Conservation (phyloP, 345 rosid species). For the Syzygium aqueum region DNA sequence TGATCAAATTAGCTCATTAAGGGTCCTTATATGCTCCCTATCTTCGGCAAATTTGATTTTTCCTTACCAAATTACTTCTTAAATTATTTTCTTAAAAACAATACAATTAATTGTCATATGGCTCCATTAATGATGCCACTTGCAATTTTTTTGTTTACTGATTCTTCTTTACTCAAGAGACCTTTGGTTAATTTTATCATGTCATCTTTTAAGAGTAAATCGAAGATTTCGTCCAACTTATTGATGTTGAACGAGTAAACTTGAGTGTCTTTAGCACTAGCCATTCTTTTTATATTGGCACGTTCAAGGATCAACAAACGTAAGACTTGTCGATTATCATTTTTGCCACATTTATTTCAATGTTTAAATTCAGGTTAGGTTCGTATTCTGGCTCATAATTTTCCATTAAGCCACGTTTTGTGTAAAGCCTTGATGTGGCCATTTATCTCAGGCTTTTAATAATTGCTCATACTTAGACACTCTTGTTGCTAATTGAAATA, state of each 20-base stretch:
- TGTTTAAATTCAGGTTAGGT: not conserved
- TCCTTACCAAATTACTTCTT: not conserved
- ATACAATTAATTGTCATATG: not conserved
- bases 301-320: not conserved
- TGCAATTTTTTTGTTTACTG: not conserved
- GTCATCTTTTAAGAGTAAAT: not conserved
- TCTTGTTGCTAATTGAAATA: not conserved
- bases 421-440: not conserved
- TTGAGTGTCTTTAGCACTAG: not conserved
- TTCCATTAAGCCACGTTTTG: not conserved
- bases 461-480: not conserved
- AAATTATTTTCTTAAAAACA: not conserved
- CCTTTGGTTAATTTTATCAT: not conserved
- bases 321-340: not conserved
- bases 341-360: not conserved
- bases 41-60: not conserved
- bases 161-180: not conserved
- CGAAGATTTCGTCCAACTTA: not conserved
- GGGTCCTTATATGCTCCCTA: accelerated
- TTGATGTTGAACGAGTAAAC: not conserved
- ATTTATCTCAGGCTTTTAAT: accelerated
- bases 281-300: not conserved
- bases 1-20: not conserved
- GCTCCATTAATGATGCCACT: not conserved
- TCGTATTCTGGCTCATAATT: not conserved